These are phyloP conservation scores for Aspergillus sclerotiicarbonarius DNA, from an alignment of 495 filamentous ascomycete genomes.

Conservation along the genomic window DNA sequence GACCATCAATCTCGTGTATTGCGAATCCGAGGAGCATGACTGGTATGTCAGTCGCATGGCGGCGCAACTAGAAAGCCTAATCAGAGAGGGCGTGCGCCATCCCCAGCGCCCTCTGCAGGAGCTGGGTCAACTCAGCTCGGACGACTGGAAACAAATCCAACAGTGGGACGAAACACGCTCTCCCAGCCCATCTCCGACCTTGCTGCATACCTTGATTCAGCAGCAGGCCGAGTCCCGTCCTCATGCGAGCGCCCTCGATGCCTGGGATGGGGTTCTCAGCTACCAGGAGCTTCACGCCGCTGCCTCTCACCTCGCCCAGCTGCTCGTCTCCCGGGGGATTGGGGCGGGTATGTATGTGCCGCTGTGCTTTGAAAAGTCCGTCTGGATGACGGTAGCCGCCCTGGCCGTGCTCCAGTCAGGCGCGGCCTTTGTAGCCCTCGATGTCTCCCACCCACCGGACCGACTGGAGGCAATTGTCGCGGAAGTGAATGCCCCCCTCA, in stretches of 20 bases:
- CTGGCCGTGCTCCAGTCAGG: constrained; percentile 52
- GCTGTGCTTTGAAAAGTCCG: constrained; percentile 47
- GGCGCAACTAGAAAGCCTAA: no score
- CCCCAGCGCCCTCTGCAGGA: no score
- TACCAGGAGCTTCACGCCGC: neutral
- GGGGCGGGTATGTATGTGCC: constrained; percentile 37
- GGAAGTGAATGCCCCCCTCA: neutral
- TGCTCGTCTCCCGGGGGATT: constrained; percentile 14
- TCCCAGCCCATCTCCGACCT: no score
- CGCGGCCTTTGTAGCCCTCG: constrained; percentile 20
- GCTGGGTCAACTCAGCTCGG: no score
- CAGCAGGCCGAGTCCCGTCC: neutral
- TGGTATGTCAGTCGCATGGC: no score
- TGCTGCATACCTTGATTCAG: neutral
- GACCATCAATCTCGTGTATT: no score
- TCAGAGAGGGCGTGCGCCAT: no score
- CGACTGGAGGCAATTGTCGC: neutral
- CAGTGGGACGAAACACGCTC: no score
- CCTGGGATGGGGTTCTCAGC: constrained; percentile 1
- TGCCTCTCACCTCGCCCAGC: neutral
- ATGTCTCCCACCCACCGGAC: constrained; percentile 25
- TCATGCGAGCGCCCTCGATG: neutral
- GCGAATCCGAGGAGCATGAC: no score
- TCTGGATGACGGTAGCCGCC: constrained; percentile 42
- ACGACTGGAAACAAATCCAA: no score